Evolutionary conservation across 345 rosid species (phyloP).

Genomic region (Pistacia integerrima): DNA sequence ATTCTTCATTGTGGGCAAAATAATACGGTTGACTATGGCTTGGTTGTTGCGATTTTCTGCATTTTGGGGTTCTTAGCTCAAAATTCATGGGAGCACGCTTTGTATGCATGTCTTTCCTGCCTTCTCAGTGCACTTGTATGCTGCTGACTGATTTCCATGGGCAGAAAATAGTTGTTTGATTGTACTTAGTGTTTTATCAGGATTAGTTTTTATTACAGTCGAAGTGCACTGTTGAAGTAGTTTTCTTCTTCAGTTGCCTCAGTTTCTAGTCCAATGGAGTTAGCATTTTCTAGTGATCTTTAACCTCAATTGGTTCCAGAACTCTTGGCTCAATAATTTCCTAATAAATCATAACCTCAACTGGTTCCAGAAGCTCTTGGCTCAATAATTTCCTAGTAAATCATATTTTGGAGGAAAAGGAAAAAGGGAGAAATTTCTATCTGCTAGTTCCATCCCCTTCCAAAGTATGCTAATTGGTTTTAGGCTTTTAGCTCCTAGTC

Average conservation of each 20-base stretch:
- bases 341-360: too few species aligned
- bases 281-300: too few species aligned
- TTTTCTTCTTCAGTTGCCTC: background rate
- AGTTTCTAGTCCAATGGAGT: background rate
- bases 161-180: background rate
- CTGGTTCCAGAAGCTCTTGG: too few species aligned
- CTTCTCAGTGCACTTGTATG: background rate
- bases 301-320: too few species aligned
- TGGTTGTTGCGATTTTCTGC: background rate
- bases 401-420: too few species aligned
- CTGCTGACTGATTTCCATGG: background rate
- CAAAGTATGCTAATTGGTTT: too few species aligned
- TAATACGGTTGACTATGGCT: background rate
- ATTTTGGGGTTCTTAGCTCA: background rate
- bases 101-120: background rate
- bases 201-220: background rate
- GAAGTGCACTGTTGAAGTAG: background rate
- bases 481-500: too few species aligned
- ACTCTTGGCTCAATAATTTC: too few species aligned
- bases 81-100: background rate
- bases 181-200: background rate
- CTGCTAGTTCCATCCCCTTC: too few species aligned
- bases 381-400: too few species aligned
- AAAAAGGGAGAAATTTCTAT: too few species aligned
- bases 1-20: background rate